Conservation (phyloP, 163 green algal genomes). For the Volvox carteri region DNA sequence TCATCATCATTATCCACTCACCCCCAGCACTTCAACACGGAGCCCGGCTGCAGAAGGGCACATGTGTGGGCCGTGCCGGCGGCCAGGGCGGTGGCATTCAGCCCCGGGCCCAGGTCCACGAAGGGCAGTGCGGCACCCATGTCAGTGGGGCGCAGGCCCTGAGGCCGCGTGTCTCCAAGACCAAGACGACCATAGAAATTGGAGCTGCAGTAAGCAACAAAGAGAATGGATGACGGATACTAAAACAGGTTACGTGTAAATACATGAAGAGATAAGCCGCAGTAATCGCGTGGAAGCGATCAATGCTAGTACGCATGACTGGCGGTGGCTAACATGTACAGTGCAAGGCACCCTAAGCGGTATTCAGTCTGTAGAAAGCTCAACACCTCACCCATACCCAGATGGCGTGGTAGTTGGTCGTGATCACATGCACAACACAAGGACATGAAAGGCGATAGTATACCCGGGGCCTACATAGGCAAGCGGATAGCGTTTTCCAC, state of each 20-base stretch:
- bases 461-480: no score
- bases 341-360: background rate
- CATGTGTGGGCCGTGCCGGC: background rate
- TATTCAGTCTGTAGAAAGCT: background rate
- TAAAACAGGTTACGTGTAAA: no score
- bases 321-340: background rate
- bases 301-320: background rate
- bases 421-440: no score
- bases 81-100: constrained; percentile 1
- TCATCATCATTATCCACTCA: no score
- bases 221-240: no score
- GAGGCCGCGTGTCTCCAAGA: background rate
- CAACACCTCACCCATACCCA: background rate
- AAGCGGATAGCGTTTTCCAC: no score
- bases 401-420: no score
- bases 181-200: background rate
- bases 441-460: no score
- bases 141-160: background rate
- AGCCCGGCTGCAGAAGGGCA: background rate
- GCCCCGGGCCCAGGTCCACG: constrained; percentile 6
- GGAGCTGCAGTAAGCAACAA: no score
- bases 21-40: constrained; percentile 2
- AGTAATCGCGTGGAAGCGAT: no score
- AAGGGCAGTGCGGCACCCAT: background rate
- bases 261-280: no score